Conservation (phyloP, 2,329 filamentous ascomycete genomes). For the Cephalotrichum gorgonifer region DNA sequence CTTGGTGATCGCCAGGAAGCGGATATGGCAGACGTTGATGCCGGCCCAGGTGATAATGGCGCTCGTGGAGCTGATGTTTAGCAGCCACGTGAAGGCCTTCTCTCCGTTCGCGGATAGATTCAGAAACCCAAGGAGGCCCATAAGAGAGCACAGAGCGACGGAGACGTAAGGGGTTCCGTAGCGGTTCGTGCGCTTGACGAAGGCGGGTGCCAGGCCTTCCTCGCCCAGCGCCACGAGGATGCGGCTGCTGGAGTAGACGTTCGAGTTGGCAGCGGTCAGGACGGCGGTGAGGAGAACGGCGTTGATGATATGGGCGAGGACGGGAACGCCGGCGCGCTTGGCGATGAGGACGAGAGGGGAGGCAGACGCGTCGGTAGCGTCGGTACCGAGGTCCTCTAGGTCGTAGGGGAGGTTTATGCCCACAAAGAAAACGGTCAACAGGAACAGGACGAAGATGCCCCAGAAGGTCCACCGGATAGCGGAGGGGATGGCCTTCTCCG, state of each 20-base stretch:
- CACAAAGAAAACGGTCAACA: slow-evolving; percentile 57
- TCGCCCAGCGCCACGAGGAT: slow-evolving; percentile 57
- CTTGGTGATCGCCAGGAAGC: slow-evolving; percentile 51
- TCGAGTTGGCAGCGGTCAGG: slow-evolving; percentile 68
- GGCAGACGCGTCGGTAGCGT: slow-evolving; percentile 46
- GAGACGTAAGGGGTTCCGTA: slow-evolving; percentile 53
- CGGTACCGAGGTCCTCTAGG: slow-evolving; percentile 40
- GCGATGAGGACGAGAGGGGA: slow-evolving; percentile 56
- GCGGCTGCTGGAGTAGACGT: slow-evolving; percentile 62
- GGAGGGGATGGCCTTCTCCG: slow-evolving; percentile 58
- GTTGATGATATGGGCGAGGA: slow-evolving; percentile 63
- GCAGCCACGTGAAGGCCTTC: slow-evolving; percentile 60
- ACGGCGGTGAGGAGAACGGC: slow-evolving; percentile 69
- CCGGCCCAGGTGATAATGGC: slow-evolving; percentile 63
- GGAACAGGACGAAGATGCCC: slow-evolving; percentile 61
- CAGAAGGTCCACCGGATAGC: slow-evolving; percentile 69
- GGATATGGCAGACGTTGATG: slow-evolving; percentile 54
- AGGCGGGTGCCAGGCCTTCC: slow-evolving; percentile 49
- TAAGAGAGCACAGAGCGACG: slow-evolving; percentile 39
- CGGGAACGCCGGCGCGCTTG: slow-evolving; percentile 50
- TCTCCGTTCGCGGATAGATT: slow-evolving; percentile 50
- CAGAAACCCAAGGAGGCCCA: slow-evolving; percentile 57
- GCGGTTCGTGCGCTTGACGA: slow-evolving; percentile 49
- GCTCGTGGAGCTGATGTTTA: slow-evolving; percentile 59
- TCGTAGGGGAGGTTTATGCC: slow-evolving; percentile 59